A percentile compares a stretch with the other conserved stretches of the same genome.
These are phyloP conservation scores for Tetrapisispora fleetii DNA, from an alignment of 805 yeast species.

Conservation along the genomic window DNA sequence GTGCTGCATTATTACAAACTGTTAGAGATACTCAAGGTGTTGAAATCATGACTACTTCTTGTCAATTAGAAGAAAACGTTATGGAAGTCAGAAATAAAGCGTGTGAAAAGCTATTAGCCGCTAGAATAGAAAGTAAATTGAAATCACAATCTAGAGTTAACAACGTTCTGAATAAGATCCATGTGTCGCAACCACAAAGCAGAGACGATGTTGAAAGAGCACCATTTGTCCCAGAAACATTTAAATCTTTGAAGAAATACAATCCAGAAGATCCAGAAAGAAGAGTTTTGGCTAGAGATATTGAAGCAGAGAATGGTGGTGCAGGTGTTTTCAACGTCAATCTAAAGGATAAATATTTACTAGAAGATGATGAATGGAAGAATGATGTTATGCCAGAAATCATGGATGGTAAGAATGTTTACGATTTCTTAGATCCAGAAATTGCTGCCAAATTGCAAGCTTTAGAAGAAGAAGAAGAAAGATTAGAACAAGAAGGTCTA, in stretches of 20 bases:
- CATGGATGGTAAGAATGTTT: constrained; percentile 90
- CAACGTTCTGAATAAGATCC: constrained; percentile 88
- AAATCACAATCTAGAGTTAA: constrained; percentile 84
- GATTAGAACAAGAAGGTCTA: constrained; percentile 87
- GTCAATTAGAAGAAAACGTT: constrained; percentile 87
- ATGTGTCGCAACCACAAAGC: constrained; percentile 80
- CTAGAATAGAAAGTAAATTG: constrained; percentile 93
- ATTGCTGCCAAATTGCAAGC: constrained; percentile 89
- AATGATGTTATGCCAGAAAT: constrained; percentile 95
- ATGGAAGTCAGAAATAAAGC: constrained; percentile 96
- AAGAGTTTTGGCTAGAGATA: constrained; percentile 71
- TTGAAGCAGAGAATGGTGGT: constrained; percentile 94
- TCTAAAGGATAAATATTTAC: constrained; percentile 79
- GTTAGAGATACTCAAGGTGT: constrained; percentile 65
- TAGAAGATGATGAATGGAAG: constrained; percentile 97
- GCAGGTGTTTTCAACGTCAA: constrained; percentile 96
- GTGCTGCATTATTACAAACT: constrained; percentile 59
- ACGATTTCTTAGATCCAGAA: constrained; percentile 95
- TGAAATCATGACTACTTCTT: constrained; percentile 86
- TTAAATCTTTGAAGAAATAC: constrained; percentile 49
- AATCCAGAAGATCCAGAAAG: constrained; percentile 76
- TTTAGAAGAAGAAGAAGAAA: constrained; percentile 94
- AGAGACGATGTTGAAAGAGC: constrained; percentile 80
- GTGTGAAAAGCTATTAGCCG: constrained; percentile 89
- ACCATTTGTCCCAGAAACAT: constrained; percentile 75